Evolutionary conservation across 306 rosid species (phyloP).

Genomic region (Cucurbita moschata): DNA sequence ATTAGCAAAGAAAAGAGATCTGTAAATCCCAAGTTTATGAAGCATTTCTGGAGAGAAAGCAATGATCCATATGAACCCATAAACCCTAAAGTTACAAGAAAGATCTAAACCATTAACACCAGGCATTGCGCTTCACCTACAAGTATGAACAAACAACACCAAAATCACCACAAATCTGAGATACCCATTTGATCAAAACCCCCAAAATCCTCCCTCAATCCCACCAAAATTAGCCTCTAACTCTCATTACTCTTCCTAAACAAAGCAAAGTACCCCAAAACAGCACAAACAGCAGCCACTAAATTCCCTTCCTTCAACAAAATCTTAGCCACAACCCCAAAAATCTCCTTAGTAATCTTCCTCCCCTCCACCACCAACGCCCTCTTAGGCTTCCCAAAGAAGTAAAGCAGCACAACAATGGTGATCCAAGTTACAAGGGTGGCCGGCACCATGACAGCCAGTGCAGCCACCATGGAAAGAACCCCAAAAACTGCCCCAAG

Average conservation of each 20-base stretch:
- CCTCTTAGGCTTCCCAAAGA: slow-evolving; percentile 72
- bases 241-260: slow-evolving; percentile 35
- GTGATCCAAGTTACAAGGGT: slow-evolving; percentile 81
- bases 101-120: slow-evolving; percentile 1
- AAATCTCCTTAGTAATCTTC: slow-evolving; percentile 62
- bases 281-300: slow-evolving; percentile 81
- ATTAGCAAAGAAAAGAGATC: neutral
- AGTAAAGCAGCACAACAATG: slow-evolving; percentile 64
- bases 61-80: neutral
- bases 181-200: neutral
- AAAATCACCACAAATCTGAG: neutral
- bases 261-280: slow-evolving; percentile 66
- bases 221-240: neutral
- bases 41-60: neutral
- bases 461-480: slow-evolving; percentile 76
- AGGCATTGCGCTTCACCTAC: neutral
- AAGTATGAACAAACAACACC: neutral
- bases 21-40: neutral
- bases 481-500: slow-evolving; percentile 65
- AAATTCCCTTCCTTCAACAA: slow-evolving; percentile 78
- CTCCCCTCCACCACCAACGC: slow-evolving; percentile 68
- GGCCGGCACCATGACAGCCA: slow-evolving; percentile 62
- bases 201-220: neutral
- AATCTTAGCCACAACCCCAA: slow-evolving; percentile 46
- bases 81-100: neutral